These are phyloP conservation scores for Prinsepia uniflora DNA, from an alignment of 306 rosid genomes.

Conservation along the genomic window DNA sequence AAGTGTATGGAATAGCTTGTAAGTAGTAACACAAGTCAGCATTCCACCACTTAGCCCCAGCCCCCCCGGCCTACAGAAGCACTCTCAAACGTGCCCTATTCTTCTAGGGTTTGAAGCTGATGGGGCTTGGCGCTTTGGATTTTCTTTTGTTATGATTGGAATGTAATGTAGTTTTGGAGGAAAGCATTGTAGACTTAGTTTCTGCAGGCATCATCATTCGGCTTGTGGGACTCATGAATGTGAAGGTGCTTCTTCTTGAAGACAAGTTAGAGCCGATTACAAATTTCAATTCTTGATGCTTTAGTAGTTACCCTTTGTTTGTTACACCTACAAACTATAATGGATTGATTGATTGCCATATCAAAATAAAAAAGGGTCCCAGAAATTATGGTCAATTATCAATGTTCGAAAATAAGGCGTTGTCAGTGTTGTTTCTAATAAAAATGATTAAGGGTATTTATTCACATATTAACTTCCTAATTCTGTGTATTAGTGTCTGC, in stretches of 20 bases:
- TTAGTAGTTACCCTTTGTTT: not conserved
- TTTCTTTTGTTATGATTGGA: too few species aligned
- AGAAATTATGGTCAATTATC: not conserved
- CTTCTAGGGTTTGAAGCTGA: too few species aligned
- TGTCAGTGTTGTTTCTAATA: too few species aligned
- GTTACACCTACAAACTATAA: not conserved
- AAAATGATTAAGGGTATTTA: not conserved
- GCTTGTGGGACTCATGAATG: constrained; percentile 1
- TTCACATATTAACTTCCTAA: too few species aligned
- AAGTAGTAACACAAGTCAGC: constrained; percentile 29
- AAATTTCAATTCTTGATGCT: not conserved
- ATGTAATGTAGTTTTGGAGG: too few species aligned
- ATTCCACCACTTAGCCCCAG: not conserved
- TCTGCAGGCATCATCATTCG: not conserved
- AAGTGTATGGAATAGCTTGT: constrained; percentile 62
- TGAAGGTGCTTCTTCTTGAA: not conserved
- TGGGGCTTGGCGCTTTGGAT: too few species aligned
- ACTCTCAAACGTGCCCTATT: too few species aligned
- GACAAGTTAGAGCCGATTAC: constrained; percentile 1
- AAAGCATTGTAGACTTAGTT: too few species aligned
- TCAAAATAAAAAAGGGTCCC: not conserved
- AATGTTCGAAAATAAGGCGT: too few species aligned
- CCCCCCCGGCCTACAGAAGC: too few species aligned
- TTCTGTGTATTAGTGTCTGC: not conserved
- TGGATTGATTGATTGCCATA: not conserved